Conservation (phyloP, 208 protist species). For the Sergeia podlipaevii region DNA sequence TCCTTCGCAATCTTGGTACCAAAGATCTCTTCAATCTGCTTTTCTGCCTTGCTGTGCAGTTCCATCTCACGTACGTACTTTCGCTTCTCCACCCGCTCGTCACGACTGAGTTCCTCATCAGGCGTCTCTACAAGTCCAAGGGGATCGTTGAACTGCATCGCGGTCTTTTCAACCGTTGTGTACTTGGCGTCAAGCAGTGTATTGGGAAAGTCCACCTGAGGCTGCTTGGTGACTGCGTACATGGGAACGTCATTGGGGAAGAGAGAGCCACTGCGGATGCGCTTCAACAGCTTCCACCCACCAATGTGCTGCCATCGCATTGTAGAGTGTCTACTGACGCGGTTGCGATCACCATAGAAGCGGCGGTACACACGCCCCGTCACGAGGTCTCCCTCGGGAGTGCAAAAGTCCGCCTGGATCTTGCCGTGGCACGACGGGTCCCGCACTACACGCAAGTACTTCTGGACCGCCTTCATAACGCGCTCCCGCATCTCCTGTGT, state of each 20-base stretch:
- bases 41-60: constrained; percentile 58
- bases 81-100: constrained; percentile 49
- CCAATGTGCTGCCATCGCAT: constrained; percentile 89
- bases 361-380: constrained; percentile 76
- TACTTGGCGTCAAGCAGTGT: constrained; percentile 63
- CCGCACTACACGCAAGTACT: constrained; percentile 74
- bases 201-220: constrained; percentile 83
- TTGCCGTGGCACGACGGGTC: constrained; percentile 80
- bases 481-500: constrained; percentile 53
- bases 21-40: constrained; percentile 68
- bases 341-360: constrained; percentile 78
- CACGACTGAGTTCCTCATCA: constrained; percentile 50
- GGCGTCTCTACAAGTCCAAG: constrained; percentile 33
- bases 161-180: constrained; percentile 79
- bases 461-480: constrained; percentile 30
- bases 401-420: constrained; percentile 80
- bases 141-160: constrained; percentile 85
- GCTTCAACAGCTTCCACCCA: constrained; percentile 82
- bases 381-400: constrained; percentile 66
- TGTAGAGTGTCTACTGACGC: constrained; percentile 44
- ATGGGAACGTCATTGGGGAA: constrained; percentile 81
- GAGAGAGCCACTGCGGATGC: constrained; percentile 59
- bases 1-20: constrained; percentile 30
- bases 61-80: constrained; percentile 37
- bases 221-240: constrained; percentile 67